Conservation (phyloP, 2,329 filamentous ascomycete genomes). For the Gyromitra esculenta region DNA sequence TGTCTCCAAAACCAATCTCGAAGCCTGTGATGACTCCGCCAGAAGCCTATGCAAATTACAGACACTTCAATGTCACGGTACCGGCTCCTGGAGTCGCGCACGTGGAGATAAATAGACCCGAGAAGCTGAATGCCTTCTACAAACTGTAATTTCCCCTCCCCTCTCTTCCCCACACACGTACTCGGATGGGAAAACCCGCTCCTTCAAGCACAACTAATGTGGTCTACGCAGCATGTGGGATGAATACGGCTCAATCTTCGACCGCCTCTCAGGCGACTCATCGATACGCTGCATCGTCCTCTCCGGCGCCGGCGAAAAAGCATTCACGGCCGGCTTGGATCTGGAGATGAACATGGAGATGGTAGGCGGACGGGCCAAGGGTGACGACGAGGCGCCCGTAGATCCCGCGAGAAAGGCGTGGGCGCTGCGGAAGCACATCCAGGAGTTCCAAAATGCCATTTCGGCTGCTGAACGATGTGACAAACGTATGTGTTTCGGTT, state of each 20-base stretch:
- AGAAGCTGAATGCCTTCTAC: conserved; percentile 88
- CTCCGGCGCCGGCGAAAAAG: conserved; percentile 80
- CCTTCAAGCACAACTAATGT: conserved; percentile 3
- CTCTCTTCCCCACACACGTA: conserved; percentile 16
- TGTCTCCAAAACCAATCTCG: conserved; percentile 31
- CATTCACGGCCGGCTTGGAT: conserved; percentile 88
- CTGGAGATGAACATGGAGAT: conserved; percentile 62
- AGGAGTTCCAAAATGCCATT: conserved; percentile 83
- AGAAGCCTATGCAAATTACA: conserved; percentile 64
- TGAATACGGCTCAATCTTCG: conserved; percentile 78
- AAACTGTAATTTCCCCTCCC: conserved; percentile 64
- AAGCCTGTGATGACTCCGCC: conserved; percentile 50
- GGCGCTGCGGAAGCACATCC: conserved; percentile 72
- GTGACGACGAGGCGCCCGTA: conserved; percentile 55
- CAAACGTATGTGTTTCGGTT: conserved; percentile 70
- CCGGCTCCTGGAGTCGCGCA: conserved; percentile 81
- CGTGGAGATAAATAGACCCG: conserved; percentile 87
- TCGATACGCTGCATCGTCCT: conserved; percentile 80
- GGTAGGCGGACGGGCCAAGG: conserved; percentile 66
- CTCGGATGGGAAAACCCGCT: not conserved
- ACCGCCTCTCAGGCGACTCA: conserved; percentile 74
- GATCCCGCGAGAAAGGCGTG: conserved; percentile 75
- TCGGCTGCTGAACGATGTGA: conserved; percentile 82
- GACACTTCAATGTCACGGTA: conserved; percentile 78
- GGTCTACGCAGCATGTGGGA: conserved; percentile 74